Base-by-base conservation (phyloP, 108 stramenopile genomes). In the Pseudonitzschia delicatissima region DNA sequence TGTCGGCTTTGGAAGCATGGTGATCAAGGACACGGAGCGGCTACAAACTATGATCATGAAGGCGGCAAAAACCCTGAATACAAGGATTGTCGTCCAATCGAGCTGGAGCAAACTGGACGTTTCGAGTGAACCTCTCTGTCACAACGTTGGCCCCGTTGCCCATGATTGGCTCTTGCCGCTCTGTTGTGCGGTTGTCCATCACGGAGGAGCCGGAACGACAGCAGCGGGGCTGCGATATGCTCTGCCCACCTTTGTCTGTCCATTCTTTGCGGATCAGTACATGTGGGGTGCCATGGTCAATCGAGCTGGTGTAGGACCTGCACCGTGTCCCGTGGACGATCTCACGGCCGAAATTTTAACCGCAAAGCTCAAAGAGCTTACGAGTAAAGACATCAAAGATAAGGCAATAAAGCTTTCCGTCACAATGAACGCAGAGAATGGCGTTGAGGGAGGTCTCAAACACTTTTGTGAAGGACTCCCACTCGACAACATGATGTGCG, bases 161-260 rank as follows among this genome's bases (percentile, higher is more conserved):
- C 88, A 93, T 63, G 93, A 87, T 71, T 87, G 82, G 80, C 63
- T 91, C 13, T 75, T 94, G 28, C 84, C 84, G 25, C 84, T 71
- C 40, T 79, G 77, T 45, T 78, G 76, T 68, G 87, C 79, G 26
- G 86, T 94, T 34, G 76, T 87, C 49, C 93, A 94, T 72, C 93
- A 94, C 68, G 93, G 91, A 21, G 93, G 93, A 29, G 93, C 93
- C 5, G 93, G 93, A 32, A 94, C 93, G 26, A 85, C 83, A 1
- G 86, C 89, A 9, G 84, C 87, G 1, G 93, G 86, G 12, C 61
- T 94, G 17, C 70, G 84, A 6, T 76, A 80, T 58, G 84, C 82
- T 5, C 62, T 82, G 12, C 93, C 93, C 5, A 85, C 84, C 13
- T 62, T 94, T 20, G 75, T 94, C 25, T 83, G 88, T 62, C 93